Base-by-base conservation (phyloP, 2,329 filamentous ascomycete genomes). In the Zymoseptoria pseudotritici region DNA sequence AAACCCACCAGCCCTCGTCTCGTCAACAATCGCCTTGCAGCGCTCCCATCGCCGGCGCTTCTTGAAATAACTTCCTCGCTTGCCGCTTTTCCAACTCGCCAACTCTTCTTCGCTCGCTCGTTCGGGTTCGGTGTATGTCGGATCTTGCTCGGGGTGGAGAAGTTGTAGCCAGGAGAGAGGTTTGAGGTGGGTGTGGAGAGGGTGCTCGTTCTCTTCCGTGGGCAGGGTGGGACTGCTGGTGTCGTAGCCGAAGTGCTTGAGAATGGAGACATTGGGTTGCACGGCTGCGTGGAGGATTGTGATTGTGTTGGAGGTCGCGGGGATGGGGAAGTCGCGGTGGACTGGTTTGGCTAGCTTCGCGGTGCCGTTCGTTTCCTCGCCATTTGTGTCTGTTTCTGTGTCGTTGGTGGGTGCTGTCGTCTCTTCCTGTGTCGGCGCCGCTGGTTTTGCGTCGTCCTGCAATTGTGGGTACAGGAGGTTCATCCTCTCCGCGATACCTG, bases 91-190 rank as follows among this genome's bases (percentile, higher is more conserved):
- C 83, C 88, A 86, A 1, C 81, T 77, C 0, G 83, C 78, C 1
- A 97, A 78, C 22, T 83, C 81, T 17, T 86, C 83, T 0, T 85
- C 78, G 0, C 85, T 69, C 1, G 87, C 78, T 0, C 77, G 71
- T 0, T 84, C 79, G 0, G 91, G 88, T 57, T 87, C 82, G 24
- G 83, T 81, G 75, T 96, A 96, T 3, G 88, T 84, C 0, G 83
- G 81, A 73, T 97, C 94, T 29, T 85, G 78, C 42, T 83, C 77
- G 0, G 94, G 94, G 22, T 88, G 82, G 17, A 97, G 78, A 4
- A 99, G 84, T 75, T 97, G 93, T 2, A 99, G 83, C 92, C 93
- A 99, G 26, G 90, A 93, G 29, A 97, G 79, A 4, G 88, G 85
- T 69, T 93, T 87, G 56, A 99, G 84, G 71, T 94, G 87, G 17